phyloP scores from a whole-genome alignment of 768 basidiomycete species.

The Podaxis sp. region DNA sequence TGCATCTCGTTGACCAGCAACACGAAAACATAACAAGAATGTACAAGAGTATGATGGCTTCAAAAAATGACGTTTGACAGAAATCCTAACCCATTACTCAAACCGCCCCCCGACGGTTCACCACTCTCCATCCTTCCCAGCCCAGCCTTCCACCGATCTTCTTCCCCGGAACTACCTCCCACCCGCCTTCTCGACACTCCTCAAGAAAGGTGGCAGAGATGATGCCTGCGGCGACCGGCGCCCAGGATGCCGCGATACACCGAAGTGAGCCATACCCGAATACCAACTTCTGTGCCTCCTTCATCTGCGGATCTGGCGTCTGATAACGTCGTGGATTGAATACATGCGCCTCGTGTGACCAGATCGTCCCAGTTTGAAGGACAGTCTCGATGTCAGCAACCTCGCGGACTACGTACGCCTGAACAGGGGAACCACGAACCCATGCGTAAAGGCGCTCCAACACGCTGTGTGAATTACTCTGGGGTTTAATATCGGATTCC shows the following conservation, averaged over 20 bases:
- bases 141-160: constrained; percentile 37
- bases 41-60: neutral
- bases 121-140: constrained; percentile 47
- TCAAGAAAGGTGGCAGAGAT: constrained; percentile 44
- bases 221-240: constrained; percentile 49
- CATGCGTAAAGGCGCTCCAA: neutral
- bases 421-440: neutral
- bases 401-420: constrained; percentile 17
- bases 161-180: constrained; percentile 26
- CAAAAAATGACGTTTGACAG: neutral
- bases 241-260: constrained; percentile 52
- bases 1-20: neutral
- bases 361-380: constrained; percentile 34
- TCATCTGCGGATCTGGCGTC: constrained; percentile 20
- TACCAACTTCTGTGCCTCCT: constrained; percentile 28
- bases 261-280: constrained; percentile 51
- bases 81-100: neutral
- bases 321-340: constrained; percentile 42
- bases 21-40: neutral
- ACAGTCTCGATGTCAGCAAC: constrained; percentile 36
- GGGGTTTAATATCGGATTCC: constrained; percentile 11
- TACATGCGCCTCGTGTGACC: constrained; percentile 31
- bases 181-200: constrained; percentile 28
- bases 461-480: neutral
- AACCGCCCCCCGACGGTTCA: neutral